A percentile compares a stretch with the other conserved stretches of the same genome.
These are phyloP conservation scores for Sporothrix variecibatus DNA, from an alignment of 2,329 filamentous ascomycete species.

Conservation along the genomic window DNA sequence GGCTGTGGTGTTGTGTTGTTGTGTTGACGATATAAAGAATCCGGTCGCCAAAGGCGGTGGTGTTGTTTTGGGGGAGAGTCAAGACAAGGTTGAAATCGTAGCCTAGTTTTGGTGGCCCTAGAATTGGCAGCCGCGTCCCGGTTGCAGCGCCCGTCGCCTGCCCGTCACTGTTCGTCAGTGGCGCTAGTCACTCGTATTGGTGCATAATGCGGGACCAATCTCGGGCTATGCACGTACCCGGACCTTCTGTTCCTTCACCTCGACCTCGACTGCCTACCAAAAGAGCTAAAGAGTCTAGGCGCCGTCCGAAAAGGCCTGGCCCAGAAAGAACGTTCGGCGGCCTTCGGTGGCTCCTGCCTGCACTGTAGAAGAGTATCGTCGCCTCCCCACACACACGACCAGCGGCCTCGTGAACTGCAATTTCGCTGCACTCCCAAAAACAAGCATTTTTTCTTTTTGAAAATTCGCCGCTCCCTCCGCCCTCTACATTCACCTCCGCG, in stretches of 20 bases:
- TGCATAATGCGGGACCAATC: neutral
- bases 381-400: slow-evolving; percentile 16
- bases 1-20: neutral
- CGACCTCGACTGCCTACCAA: neutral
- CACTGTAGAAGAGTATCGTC: neutral
- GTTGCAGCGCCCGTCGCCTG: neutral
- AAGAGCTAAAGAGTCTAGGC: neutral
- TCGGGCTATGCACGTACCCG: neutral
- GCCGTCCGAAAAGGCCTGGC: neutral
- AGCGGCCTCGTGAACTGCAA: neutral
- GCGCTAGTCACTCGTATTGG: neutral
- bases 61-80: neutral
- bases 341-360: slow-evolving; percentile 26
- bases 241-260: neutral
- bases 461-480: neutral
- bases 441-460: slow-evolving; percentile 10
- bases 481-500: neutral
- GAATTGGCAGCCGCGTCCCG: neutral
- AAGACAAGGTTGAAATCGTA: neutral
- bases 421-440: neutral
- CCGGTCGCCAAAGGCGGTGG: neutral
- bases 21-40: neutral
- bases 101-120: neutral
- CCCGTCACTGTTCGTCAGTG: neutral
- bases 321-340: slow-evolving; percentile 29